Percentiles rank a stretch among this genome's conserved stretches.
These are phyloP conservation scores for Schwanniomyces vanrijiae DNA, from an alignment of 805 yeast genomes.

Conservation along the genomic window DNA sequence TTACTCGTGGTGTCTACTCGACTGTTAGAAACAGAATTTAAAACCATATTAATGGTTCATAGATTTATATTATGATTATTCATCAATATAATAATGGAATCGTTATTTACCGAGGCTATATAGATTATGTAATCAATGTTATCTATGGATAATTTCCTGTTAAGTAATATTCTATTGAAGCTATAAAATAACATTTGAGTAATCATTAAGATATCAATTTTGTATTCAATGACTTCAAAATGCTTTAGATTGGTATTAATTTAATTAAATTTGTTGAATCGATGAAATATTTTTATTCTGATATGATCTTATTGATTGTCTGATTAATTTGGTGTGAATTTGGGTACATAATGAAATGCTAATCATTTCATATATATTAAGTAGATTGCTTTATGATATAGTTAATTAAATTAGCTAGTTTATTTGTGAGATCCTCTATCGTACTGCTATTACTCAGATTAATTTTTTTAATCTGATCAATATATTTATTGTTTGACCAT, in stretches of 20 bases:
- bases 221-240: no score
- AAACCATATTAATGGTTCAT: conserved; percentile 4
- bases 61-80: background rate
- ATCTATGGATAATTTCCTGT: background rate
- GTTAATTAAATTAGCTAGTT: background rate
- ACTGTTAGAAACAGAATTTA: background rate
- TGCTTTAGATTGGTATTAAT: no score
- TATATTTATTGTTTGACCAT: background rate
- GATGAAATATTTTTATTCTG: no score
- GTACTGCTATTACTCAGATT: background rate
- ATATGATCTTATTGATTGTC: no score
- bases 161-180: background rate
- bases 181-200: no score
- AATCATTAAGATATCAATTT: background rate
- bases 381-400: background rate
- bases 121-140: background rate
- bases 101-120: conserved; percentile 3
- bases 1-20: background rate
- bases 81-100: background rate
- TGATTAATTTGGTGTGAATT: no score
- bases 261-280: no score
- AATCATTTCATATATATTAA: no score
- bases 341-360: no score
- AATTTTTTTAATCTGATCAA: background rate
- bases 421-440: background rate